Evolutionary conservation across 2,329 filamentous ascomycete species (phyloP), one percentile per base, ranked within the genome.

Genomic region (Fusarium siculi): DNA sequence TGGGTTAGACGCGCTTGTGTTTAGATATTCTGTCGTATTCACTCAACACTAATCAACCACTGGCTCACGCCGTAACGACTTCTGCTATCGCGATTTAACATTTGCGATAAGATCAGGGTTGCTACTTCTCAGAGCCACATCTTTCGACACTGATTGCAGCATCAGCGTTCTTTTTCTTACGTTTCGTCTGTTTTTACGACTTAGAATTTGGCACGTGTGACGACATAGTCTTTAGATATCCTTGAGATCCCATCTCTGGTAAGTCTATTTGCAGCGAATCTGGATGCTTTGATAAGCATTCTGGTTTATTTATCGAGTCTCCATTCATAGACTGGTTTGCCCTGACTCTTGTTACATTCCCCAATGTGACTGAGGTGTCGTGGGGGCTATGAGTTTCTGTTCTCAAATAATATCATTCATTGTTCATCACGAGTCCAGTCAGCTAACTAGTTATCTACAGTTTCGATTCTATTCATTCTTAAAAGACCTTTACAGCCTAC

Each of bases 1-100:
- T 79, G 79, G 79, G 75, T 81, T 83, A 83, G 81, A 83, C 80
- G 80, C 79, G 76, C 79, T 78, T 81, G 78, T 77, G 67, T 81
- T 82, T 83, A 83, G 82, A 83, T 79, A 78, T 76, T 69, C 68
- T 74, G 52, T 63, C 57, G 57, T 66, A 68, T 63, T 64, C 58
- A 46, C 53, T 61, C 66, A 74, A 75, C 73, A 74, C 72, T 79
- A 74, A 76, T 79, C 73, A 74, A 64, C 69, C 73, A 71, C 59
- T 65, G 72, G 68, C 66, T 74, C 71, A 66, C 60, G 57, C 66
- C 66, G 70, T 37, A 65, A 34, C 69, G 68, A n/a, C 70, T 58
- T 61, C 53, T 43, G 66, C 62, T 65, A 66, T 73, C 62, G 74
- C 73, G 64, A 66, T 73, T 73, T 68, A 70, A 69, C 50, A 62